Base-by-base conservation (phyloP, 139 green algal genomes). In the Chlorella sp. region DNA sequence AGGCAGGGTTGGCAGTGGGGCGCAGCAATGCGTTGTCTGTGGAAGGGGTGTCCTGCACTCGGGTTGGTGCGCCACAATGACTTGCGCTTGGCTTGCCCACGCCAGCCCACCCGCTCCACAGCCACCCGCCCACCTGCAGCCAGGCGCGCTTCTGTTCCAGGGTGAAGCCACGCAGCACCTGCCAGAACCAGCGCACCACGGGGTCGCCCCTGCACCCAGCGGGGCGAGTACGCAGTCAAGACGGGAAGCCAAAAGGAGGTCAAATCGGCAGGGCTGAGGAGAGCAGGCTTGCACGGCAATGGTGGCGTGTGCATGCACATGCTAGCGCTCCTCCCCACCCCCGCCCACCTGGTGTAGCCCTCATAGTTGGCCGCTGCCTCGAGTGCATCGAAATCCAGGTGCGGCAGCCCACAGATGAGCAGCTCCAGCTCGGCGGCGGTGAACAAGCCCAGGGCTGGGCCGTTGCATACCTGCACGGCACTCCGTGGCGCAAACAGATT, bases 371-470 rank as follows among this genome's bases (percentile, higher is more conserved):
- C 86, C 4, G 55, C 78, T 78, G 30, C 57, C 87, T 97, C 67
- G 87, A 98, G 88, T 47, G 67, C 87, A 6, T 90, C 62, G 64
- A 98, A 98, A 88, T 98, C 93, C 7, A 98, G 90, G 75, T 95
- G 89, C 0, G 94, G 92, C 56, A 93, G 87, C 11, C 95, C 95
- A 39, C 91, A 95, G 17, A 98, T 85, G 20, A 98, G 85, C 81
- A 94, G 89, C 92, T 97, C 95, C 64, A 98, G 89, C 91, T 98
- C 96, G 17, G 95, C 88, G 15, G 89, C 82, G 9, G 80, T 83
- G 67, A 98, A 94, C 68, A 96, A 68, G 4, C 51, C 60, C 82
- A 95, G 86, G 11, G 90, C 93, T 20, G 89, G 65, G 28, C 92
- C 93, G 16, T 70, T 84, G 83, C 89, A 94, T 26, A 97, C 86